Evolutionary conservation across 2,329 filamentous ascomycete genomes (phyloP).

Genomic region (Beauveria brongniartii): DNA sequence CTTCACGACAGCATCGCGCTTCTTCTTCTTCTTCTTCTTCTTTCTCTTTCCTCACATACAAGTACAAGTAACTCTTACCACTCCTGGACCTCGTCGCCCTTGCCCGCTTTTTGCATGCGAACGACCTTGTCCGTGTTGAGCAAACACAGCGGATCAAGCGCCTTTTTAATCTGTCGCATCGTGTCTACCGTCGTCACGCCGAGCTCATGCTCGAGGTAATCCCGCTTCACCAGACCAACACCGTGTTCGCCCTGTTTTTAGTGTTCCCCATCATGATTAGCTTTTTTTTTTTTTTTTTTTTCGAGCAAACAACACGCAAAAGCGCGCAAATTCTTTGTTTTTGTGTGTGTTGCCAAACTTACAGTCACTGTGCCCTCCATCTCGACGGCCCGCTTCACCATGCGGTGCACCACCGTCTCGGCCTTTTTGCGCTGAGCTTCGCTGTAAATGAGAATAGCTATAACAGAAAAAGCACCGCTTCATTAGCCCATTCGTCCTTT

Average conservation of each 20-base stretch:
- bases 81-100: slow-evolving; percentile 32
- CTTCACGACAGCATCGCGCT: neutral
- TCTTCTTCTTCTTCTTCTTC: neutral
- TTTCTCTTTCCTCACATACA: too few species aligned
- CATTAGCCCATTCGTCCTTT: slow-evolving; percentile 12
- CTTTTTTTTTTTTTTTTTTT: neutral
- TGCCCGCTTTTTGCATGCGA: slow-evolving; percentile 43
- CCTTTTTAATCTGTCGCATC: slow-evolving; percentile 79
- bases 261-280: neutral
- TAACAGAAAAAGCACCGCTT: neutral
- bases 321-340: too few species aligned
- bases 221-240: slow-evolving; percentile 75
- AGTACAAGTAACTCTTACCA: slow-evolving; percentile 26
- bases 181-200: slow-evolving; percentile 67
- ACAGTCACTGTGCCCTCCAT: slow-evolving; percentile 77
- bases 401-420: slow-evolving; percentile 66
- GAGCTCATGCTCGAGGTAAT: slow-evolving; percentile 73
- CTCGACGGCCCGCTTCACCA: slow-evolving; percentile 80
- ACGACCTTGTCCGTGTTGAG: slow-evolving; percentile 64
- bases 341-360: slow-evolving; percentile 17
- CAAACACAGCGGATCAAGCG: slow-evolving; percentile 67
- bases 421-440: slow-evolving; percentile 59
- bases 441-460: slow-evolving; percentile 51
- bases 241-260: slow-evolving; percentile 63
- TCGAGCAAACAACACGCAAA: too few species aligned